Base-by-base conservation (phyloP, 345 rosid genomes). In the Citropsis articulata region DNA sequence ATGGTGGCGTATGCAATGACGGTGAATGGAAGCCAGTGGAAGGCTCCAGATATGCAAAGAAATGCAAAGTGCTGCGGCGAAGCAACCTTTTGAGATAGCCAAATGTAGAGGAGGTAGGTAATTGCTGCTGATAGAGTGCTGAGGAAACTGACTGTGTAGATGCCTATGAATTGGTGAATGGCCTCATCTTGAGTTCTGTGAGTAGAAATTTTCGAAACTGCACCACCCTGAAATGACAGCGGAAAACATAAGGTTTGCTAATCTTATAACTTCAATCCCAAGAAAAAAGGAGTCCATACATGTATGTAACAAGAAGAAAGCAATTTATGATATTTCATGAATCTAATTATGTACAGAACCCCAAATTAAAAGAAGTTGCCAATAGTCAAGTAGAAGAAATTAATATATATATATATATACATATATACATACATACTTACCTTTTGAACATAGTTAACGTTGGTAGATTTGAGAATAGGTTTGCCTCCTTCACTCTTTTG, bases 1-100 rank as follows among this genome's bases (percentile, higher is more conserved):
- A 88, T 85, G 71, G 81, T 76, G 72, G 83, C 79, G 28, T 89
- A 89, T 18, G 89, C 87, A 65, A 80, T 35, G 66, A 87, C 35
- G 35, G 86, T 81, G 83, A 86, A 88, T 4, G 92, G 92, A 62
- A 85, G 69, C 94, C 94, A 91, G 68, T 89, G 92, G 30, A 89
- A 87, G 31, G 91, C 88, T 76, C 94, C 94, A 12, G 79, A 73
- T 75, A 89, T 79, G 83, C 91, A 88, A 64, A 85, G 1, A 63
- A 89, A 89, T 30, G 87, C 66, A 66, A 88, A 84, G 25, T 83
- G 83, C 69, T 81, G 83, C 63, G 81, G 69, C 65, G 94, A 89
- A 55, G 83, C 78, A 57, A 84, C 76, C 25, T 67, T 82, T 69
- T 75, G 78, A 36, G 82, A 79, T 24, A 83, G 57, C 84, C 80